These are phyloP conservation scores for Rhodotorula graminis DNA, from an alignment of 768 basidiomycete species.

Conservation along the genomic window DNA sequence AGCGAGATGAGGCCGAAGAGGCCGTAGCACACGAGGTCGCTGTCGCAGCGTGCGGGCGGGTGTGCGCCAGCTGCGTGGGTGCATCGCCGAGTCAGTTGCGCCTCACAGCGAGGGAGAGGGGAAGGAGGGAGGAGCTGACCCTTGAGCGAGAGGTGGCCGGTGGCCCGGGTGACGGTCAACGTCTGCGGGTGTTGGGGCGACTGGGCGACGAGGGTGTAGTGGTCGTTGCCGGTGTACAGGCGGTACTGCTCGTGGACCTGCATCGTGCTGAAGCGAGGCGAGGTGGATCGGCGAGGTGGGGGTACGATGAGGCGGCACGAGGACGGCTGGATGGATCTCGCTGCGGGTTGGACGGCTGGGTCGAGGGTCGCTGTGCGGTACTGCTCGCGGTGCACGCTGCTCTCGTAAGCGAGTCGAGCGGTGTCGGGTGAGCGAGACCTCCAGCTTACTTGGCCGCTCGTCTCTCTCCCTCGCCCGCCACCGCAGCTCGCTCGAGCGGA, in stretches of 20 bases:
- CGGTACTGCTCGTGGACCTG: conserved; percentile 23
- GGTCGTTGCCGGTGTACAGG: conserved; percentile 29
- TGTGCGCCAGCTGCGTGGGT: conserved; percentile 31
- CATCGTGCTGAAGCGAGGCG: background rate
- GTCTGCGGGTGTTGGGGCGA: conserved; percentile 39
- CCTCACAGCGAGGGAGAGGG: background rate
- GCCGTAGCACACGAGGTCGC: conserved; percentile 51
- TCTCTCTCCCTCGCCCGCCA: too few species aligned
- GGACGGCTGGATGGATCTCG: too few species aligned
- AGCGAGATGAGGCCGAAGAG: conserved; percentile 53
- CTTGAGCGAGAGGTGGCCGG: conserved; percentile 47
- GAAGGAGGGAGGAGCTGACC: conserved; percentile 43
- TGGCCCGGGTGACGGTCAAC: conserved; percentile 47
- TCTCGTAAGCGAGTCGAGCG: too few species aligned
- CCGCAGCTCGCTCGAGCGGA: too few species aligned
- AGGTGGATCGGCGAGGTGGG: background rate
- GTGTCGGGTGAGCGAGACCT: too few species aligned
- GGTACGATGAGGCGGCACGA: background rate
- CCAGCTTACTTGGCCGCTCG: too few species aligned
- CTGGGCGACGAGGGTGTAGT: conserved; percentile 39
- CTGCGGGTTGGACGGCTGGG: too few species aligned
- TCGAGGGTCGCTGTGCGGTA: too few species aligned
- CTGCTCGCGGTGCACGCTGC: too few species aligned
- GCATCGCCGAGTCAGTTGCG: background rate
- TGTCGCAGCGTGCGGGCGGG: conserved; percentile 45